phyloP scores from a whole-genome alignment of 495 filamentous ascomycete species.

The Thermochaetoides thermophila region DNA sequence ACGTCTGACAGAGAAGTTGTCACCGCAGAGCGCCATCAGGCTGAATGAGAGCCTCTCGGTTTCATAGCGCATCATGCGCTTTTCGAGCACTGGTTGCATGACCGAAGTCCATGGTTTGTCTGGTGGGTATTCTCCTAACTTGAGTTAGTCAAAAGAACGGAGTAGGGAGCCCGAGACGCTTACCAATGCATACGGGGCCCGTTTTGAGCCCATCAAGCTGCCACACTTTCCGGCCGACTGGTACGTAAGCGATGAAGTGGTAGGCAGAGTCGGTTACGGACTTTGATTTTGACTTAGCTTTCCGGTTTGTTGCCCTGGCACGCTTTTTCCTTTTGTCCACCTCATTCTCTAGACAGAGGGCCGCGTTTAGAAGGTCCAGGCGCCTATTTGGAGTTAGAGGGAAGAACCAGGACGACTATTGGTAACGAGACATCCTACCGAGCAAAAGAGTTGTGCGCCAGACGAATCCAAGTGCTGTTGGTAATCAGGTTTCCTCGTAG shows the following conservation, averaged over 20 bases:
- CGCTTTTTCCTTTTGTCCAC: slow-evolving; percentile 31
- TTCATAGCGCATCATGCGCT: slow-evolving; percentile 26
- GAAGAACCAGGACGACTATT: not conserved
- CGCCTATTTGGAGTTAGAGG: slow-evolving; percentile 20
- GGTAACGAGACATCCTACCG: slow-evolving; percentile 35
- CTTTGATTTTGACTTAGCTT: slow-evolving; percentile 12
- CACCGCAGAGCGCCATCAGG: slow-evolving; percentile 32
- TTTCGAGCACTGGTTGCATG: slow-evolving; percentile 23
- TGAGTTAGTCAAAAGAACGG: not conserved
- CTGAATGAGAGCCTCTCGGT: slow-evolving; percentile 25
- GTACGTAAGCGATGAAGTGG: slow-evolving; percentile 86
- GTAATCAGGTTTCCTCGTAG: slow-evolving; percentile 60
- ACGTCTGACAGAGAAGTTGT: slow-evolving; percentile 17
- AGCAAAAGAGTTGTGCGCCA: slow-evolving; percentile 75
- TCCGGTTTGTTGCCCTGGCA: slow-evolving; percentile 2
- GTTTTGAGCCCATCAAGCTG: slow-evolving; percentile 76
- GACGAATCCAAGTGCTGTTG: slow-evolving; percentile 61
- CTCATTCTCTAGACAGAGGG: slow-evolving; percentile 53
- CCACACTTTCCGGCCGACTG: slow-evolving; percentile 61
- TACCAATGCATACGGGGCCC: slow-evolving; percentile 57
- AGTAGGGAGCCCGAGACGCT: not conserved
- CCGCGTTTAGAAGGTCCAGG: slow-evolving; percentile 65
- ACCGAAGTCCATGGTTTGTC: slow-evolving; percentile 25
- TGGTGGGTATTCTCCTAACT: slow-evolving; percentile 10
- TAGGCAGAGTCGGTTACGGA: slow-evolving; percentile 47